Conservation (phyloP, 768 basidiomycete species). For the Podaxis sp. region DNA sequence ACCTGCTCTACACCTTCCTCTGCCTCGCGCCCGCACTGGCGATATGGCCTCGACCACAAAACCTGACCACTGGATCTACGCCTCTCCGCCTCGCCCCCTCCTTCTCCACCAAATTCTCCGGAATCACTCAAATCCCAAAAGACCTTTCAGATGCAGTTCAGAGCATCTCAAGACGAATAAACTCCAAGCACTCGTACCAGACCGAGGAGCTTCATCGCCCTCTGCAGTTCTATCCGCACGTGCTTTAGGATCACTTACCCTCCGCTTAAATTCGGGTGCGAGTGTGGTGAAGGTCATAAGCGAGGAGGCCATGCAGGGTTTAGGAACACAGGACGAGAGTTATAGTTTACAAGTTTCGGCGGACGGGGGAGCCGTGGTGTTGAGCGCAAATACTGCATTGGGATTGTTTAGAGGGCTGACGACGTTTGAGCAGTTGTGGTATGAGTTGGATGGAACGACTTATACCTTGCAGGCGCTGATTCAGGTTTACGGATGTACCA, state of each 20-base stretch:
- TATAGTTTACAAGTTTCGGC: constrained; percentile 58
- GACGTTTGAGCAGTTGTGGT: constrained; percentile 77
- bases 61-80: constrained; percentile 40
- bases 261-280: constrained; percentile 30
- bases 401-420: constrained; percentile 72
- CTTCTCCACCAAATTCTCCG: constrained; percentile 37
- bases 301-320: constrained; percentile 48
- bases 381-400: constrained; percentile 63
- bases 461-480: constrained; percentile 60
- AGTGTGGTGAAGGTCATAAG: constrained; percentile 42
- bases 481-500: constrained; percentile 58
- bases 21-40: constrained; percentile 24
- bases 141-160: constrained; percentile 58
- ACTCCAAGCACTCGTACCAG: constrained; percentile 57
- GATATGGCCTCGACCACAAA: constrained; percentile 51
- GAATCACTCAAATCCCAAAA: constrained; percentile 36
- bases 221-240: constrained; percentile 37
- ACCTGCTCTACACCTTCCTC: constrained; percentile 10
- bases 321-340: constrained; percentile 53
- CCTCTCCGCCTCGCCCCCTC: constrained; percentile 34
- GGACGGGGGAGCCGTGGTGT: constrained; percentile 49
- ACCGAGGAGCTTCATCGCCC: constrained; percentile 53
- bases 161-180: constrained; percentile 48
- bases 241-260: constrained; percentile 40
- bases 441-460: constrained; percentile 51